Conservation (phyloP, 257 asterid species). For the Haberlea rhodopensis region DNA sequence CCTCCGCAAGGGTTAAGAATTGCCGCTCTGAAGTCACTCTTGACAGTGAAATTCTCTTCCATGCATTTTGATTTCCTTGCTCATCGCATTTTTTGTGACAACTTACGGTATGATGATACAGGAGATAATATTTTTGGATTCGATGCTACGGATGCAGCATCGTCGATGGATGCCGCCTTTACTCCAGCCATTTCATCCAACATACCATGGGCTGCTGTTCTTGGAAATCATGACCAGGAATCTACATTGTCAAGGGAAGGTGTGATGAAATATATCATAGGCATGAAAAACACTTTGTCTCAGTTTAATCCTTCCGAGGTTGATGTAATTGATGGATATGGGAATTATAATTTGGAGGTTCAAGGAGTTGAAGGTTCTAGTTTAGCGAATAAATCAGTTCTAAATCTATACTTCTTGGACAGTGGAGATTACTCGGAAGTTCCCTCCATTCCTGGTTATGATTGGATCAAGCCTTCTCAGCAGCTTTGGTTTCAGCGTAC, state of each 20-base stretch:
- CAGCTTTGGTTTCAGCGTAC: conserved; percentile 79
- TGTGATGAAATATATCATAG: conserved; percentile 68
- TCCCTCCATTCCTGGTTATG: conserved; percentile 80
- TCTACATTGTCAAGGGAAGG: conserved; percentile 73
- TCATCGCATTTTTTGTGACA: background rate
- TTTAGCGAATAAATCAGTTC: conserved; percentile 64
- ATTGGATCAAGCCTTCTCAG: conserved; percentile 91
- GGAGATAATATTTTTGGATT: conserved; percentile 86
- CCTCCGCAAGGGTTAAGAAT: no score
- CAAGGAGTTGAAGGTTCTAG: conserved; percentile 57
- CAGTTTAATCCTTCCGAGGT: conserved; percentile 55
- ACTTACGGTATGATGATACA: conserved; percentile 31
- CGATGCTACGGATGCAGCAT: conserved; percentile 67
- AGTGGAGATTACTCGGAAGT: conserved; percentile 90
- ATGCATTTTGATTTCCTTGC: background rate
- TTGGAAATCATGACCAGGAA: conserved; percentile 95
- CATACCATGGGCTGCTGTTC: conserved; percentile 92
- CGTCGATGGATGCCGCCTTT: conserved; percentile 81
- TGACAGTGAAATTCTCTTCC: background rate
- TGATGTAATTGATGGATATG: conserved; percentile 72
- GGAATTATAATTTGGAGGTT: conserved; percentile 87
- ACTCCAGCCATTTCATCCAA: conserved; percentile 66
- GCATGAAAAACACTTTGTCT: conserved; percentile 76
- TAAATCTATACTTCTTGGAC: conserved; percentile 82
- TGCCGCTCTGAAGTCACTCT: no score